Conservation (phyloP, 2,329 filamentous ascomycete species). For the Colletotrichum musicola region DNA sequence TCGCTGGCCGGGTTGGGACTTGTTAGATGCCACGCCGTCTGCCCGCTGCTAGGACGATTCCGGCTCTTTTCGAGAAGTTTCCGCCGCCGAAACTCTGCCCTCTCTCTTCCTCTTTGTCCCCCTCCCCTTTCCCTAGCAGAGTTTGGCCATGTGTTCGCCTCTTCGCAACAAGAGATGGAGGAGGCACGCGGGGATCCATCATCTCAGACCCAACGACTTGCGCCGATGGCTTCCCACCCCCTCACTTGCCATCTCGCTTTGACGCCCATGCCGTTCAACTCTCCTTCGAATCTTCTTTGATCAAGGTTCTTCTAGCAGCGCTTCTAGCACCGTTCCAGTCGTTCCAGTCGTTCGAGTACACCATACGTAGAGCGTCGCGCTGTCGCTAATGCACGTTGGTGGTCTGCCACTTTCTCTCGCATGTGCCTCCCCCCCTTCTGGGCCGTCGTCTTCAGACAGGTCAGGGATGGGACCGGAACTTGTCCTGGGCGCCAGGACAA, state of each 20-base stretch:
- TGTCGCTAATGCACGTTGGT: constrained; percentile 8
- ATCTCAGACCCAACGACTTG: too few relatives aligned
- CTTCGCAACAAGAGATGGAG: too few relatives aligned
- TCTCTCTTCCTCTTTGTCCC: not conserved
- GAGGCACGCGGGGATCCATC: too few relatives aligned
- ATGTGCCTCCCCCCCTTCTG: not conserved
- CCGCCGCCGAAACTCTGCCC: constrained; percentile 1
- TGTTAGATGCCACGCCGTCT: not conserved
- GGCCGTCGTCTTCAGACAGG: constrained; percentile 25
- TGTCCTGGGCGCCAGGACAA: constrained; percentile 2
- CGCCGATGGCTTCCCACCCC: too few relatives aligned
- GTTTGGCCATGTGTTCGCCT: too few relatives aligned
- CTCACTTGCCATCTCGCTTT: constrained; percentile 19
- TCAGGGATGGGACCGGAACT: constrained; percentile 18
- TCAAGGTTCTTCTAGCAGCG: constrained; percentile 32
- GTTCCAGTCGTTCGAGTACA: constrained; percentile 28
- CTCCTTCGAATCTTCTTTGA: constrained; percentile 7
- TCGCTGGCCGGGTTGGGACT: not conserved
- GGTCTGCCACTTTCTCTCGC: not conserved
- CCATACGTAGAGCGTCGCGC: not conserved
- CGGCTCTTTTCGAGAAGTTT: constrained; percentile 34
- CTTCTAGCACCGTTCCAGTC: constrained; percentile 30
- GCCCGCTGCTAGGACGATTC: not conserved
- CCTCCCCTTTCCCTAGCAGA: not conserved
- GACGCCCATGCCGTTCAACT: not conserved